Percentiles rank a stretch among this genome's conserved stretches.
Evolutionary conservation across 345 rosid species (phyloP).

Genomic region (Citrus trifoliata): DNA sequence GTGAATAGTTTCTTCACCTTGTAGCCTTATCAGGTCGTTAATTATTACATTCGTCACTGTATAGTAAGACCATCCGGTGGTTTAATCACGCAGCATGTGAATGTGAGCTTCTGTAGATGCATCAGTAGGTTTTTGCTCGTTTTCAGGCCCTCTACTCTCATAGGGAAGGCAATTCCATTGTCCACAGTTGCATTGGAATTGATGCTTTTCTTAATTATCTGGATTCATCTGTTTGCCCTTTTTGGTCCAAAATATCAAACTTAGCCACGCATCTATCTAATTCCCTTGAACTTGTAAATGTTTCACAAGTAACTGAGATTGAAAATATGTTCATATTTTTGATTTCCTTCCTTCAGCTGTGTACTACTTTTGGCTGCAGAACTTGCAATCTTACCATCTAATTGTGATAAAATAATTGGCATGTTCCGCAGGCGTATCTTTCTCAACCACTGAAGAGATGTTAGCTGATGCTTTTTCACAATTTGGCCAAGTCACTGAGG

Average conservation of each 20-base stretch:
- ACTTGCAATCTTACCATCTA: not conserved
- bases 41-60: not conserved
- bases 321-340: not conserved
- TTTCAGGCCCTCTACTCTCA: not conserved
- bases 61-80: not conserved
- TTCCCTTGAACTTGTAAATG: too few relatives aligned
- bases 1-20: not conserved
- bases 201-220: not conserved
- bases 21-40: too few relatives aligned
- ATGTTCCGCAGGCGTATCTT: conserved; percentile 42
- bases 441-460: conserved; percentile 40
- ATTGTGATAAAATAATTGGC: not conserved
- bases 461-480: conserved; percentile 53
- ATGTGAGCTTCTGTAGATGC: not conserved
- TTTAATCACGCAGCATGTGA: not conserved
- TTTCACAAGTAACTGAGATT: not conserved
- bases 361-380: not conserved
- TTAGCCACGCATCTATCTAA: not conserved
- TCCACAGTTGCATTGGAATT: not conserved
- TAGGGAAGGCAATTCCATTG: not conserved
- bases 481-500: conserved; percentile 49
- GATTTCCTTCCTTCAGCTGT: not conserved
- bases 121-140: not conserved
- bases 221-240: not conserved
- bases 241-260: not conserved